Evolutionary conservation across 164 flowering plant species (phyloP).

Genomic region (Saururus chinensis): DNA sequence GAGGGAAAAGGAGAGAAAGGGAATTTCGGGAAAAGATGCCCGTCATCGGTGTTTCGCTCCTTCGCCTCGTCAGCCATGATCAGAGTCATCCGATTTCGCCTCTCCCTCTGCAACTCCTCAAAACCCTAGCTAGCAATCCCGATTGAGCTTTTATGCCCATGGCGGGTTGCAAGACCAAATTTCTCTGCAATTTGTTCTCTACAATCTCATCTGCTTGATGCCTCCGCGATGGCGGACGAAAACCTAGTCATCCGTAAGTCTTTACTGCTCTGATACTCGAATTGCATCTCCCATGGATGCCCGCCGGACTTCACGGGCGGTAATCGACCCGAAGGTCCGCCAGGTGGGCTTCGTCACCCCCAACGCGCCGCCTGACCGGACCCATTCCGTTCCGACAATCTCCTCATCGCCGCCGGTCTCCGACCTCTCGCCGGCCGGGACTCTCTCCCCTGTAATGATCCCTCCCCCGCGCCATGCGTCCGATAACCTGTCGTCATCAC

Average conservation of each 20-base stretch:
- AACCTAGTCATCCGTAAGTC: neutral
- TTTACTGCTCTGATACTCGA: too few relatives aligned
- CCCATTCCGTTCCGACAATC: constrained; percentile 29
- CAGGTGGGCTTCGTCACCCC: constrained; percentile 74
- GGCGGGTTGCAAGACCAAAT: neutral
- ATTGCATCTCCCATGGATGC: constrained; percentile 34
- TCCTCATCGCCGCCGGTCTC: constrained; percentile 29
- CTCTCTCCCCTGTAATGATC: constrained; percentile 70
- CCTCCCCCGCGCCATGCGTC: constrained; percentile 62
- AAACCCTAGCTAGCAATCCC: constrained; percentile 2
- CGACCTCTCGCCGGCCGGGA: constrained; percentile 32
- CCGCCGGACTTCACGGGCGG: constrained; percentile 36
- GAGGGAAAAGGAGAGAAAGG: neutral
- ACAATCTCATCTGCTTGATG: neutral
- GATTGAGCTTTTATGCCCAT: neutral
- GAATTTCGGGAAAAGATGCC: neutral
- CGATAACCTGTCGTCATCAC: constrained; percentile 20
- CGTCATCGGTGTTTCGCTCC: neutral
- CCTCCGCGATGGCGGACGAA: neutral
- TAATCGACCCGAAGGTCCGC: constrained; percentile 67
- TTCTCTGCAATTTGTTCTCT: too few relatives aligned
- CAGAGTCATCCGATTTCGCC: neutral
- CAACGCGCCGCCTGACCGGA: constrained; percentile 29
- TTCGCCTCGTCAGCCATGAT: neutral
- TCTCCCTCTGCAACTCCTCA: neutral